A percentile compares a stretch with the other conserved stretches of the same genome.
Conservation (phyloP, 495 filamentous ascomycete species). For the Chaetomium tenue region DNA sequence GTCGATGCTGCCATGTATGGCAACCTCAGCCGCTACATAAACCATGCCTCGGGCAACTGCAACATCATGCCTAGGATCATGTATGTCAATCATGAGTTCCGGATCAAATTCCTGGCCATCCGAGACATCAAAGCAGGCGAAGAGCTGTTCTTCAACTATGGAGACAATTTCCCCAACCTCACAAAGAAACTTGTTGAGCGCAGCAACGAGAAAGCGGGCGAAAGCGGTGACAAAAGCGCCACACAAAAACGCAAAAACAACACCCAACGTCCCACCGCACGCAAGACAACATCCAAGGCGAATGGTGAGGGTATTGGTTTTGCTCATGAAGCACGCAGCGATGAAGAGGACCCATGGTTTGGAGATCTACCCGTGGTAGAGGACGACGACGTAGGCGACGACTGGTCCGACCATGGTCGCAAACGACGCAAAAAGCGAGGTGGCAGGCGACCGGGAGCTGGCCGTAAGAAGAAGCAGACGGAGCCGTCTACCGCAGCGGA, state of each 20-base stretch:
- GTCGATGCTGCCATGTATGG: constrained; percentile 54
- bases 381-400: constrained; percentile 29
- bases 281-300: constrained; percentile 28
- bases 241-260: constrained; percentile 29
- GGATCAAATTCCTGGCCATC: constrained; percentile 65
- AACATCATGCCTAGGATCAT: constrained; percentile 57
- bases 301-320: constrained; percentile 21
- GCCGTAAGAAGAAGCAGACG: constrained; percentile 32
- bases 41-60: constrained; percentile 56
- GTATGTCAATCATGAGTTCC: constrained; percentile 62
- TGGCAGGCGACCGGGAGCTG: constrained; percentile 33
- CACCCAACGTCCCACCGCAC: constrained; percentile 23
- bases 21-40: constrained; percentile 65
- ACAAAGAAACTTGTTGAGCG: constrained; percentile 50
- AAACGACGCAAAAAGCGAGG: constrained; percentile 31
- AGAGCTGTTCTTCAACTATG: constrained; percentile 72
- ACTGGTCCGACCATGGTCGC: constrained; percentile 18
- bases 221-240: background rate
- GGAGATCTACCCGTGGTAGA: constrained; percentile 15
- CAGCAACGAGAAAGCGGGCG: constrained; percentile 39
- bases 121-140: constrained; percentile 60
- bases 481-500: background rate
- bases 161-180: constrained; percentile 52
- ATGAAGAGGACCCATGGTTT: constrained; percentile 18
- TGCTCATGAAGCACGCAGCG: constrained; percentile 16